phyloP scores from a whole-genome alignment of 768 basidiomycete species.

The Lactifluus piperatus region DNA sequence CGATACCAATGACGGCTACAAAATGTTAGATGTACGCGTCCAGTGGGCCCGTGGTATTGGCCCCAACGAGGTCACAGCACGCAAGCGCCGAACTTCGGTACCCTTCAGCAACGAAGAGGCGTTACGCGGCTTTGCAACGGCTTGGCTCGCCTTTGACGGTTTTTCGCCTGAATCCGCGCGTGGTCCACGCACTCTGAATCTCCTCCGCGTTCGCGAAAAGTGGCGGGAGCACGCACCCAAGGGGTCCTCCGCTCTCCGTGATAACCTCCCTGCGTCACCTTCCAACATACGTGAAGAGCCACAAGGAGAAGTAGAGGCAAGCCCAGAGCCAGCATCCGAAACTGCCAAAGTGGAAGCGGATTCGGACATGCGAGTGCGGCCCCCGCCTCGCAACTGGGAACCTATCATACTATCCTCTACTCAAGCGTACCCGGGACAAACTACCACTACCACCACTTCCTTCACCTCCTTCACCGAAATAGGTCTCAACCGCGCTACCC shows the following conservation, averaged over 20 bases:
- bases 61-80: not conserved
- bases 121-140: not conserved
- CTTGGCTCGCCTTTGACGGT: slow-evolving; percentile 16
- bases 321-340: not conserved
- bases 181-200: slow-evolving; percentile 1
- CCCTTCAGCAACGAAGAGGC: not conserved
- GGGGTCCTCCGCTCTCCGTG: not conserved
- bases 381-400: slow-evolving; percentile 1
- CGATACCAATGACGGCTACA: not conserved
- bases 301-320: not conserved
- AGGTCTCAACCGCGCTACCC: no score
- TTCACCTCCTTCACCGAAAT: not conserved
- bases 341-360: not conserved
- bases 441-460: not conserved
- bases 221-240: not conserved
- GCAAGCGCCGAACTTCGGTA: not conserved
- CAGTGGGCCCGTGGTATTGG: not conserved
- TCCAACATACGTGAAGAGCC: not conserved
- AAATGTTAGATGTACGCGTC: not conserved
- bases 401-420: not conserved
- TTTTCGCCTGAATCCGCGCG: slow-evolving; percentile 12
- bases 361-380: not conserved
- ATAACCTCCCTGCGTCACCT: not conserved
- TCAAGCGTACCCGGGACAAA: not conserved
- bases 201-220: slow-evolving; percentile 9